Evolutionary conservation across 176 grass and related monocot species (phyloP).

Genomic region (Pontederia paniculata): DNA sequence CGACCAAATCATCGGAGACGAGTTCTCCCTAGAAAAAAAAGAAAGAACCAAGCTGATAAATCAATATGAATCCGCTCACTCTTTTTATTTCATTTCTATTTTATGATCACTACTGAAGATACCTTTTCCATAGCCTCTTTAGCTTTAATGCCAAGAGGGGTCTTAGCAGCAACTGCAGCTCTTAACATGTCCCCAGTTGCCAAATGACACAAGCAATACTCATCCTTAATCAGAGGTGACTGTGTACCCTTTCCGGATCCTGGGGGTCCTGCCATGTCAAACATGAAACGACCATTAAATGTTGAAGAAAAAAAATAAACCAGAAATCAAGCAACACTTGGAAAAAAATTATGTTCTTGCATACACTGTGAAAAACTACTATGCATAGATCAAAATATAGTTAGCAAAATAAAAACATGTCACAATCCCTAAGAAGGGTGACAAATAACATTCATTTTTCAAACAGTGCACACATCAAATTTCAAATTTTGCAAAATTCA

Average conservation of each 20-base stretch:
- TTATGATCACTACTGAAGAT: constrained; percentile 2
- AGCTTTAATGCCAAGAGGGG: constrained; percentile 82
- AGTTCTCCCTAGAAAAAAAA: constrained; percentile 59
- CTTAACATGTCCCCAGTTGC: constrained; percentile 98
- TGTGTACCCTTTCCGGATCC: constrained; percentile 95
- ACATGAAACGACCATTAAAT: neutral
- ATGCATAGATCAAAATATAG: too few species aligned
- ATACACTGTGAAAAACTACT: too few species aligned
- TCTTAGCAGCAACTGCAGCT: constrained; percentile 91
- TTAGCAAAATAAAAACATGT: too few species aligned
- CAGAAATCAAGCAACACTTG: neutral
- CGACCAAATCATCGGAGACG: constrained; percentile 88
- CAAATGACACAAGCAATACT: constrained; percentile 90
- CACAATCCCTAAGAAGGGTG: too few species aligned
- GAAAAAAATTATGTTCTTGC: too few species aligned
- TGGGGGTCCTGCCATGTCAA: constrained; percentile 54
- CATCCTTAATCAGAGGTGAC: constrained; percentile 87
- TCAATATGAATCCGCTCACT: constrained; percentile 14
- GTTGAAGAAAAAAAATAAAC: neutral
- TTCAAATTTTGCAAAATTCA: too few species aligned
- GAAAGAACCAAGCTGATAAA: neutral
- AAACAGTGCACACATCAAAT: too few species aligned
- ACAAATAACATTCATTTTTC: too few species aligned
- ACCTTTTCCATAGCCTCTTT: constrained; percentile 93
- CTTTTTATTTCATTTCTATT: neutral